A percentile compares a stretch with the other conserved stretches of the same genome.
Evolutionary conservation across 441 rosid species (phyloP).

Genomic region (Corymbia citriodora): DNA sequence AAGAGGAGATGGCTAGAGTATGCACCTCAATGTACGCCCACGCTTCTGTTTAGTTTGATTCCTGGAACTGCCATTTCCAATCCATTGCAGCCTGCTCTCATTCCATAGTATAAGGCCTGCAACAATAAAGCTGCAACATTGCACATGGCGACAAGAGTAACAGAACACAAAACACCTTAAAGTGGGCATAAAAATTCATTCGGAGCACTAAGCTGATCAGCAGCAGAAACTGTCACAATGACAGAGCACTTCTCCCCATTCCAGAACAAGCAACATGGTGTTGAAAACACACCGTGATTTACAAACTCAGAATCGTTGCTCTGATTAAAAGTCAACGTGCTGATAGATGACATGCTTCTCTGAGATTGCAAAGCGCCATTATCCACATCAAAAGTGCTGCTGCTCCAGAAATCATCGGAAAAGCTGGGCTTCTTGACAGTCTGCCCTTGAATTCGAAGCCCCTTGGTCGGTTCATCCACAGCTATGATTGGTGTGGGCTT

Average conservation of each 20-base stretch:
- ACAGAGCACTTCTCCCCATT: background rate
- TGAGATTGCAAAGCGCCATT: constrained; percentile 27
- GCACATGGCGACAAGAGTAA: background rate
- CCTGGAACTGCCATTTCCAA: constrained; percentile 19
- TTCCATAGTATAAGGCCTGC: constrained; percentile 38
- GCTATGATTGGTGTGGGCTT: constrained; percentile 36
- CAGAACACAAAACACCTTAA: background rate
- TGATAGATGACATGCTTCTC: constrained; percentile 40
- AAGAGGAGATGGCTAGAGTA: background rate
- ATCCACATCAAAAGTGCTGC: constrained; percentile 48
- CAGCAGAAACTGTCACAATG: background rate
- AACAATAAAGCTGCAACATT: background rate
- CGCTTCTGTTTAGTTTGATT: constrained; percentile 13
- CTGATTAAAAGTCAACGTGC: constrained; percentile 24
- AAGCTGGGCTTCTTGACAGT: constrained; percentile 30
- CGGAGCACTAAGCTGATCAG: background rate
- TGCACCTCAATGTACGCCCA: constrained; percentile 24
- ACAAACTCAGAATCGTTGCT: constrained; percentile 38
- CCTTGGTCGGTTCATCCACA: constrained; percentile 53
- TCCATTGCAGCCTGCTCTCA: constrained; percentile 37
- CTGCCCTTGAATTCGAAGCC: constrained; percentile 52
- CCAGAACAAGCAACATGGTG: background rate
- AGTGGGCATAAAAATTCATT: background rate
- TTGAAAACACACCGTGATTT: constrained; percentile 39
- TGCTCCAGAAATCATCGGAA: constrained; percentile 55